Evolutionary conservation across 2,329 filamentous ascomycete species (phyloP).

Genomic region (Pseudocercospora cruenta): DNA sequence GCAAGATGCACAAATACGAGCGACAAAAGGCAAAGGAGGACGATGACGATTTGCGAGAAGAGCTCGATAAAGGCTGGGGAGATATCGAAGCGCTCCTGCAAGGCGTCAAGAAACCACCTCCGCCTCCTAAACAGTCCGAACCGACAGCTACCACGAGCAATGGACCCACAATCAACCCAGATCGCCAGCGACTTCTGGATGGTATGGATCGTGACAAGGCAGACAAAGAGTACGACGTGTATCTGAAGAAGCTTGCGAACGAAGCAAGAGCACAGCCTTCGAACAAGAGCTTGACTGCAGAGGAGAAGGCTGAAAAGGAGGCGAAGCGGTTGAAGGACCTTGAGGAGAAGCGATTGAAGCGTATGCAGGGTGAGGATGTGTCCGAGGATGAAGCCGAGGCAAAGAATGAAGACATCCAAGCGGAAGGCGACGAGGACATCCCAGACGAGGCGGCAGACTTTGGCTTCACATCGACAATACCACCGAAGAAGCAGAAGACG

Average conservation of each 20-base stretch:
- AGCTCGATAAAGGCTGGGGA: conserved; percentile 81
- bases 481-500: conserved; percentile 28
- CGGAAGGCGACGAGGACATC: conserved; percentile 45
- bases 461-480: conserved; percentile 61
- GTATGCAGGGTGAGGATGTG: conserved; percentile 85
- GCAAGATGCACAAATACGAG: conserved; percentile 92
- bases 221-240: conserved; percentile 85
- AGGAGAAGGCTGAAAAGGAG: conserved; percentile 79
- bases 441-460: conserved; percentile 64
- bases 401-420: conserved; percentile 28
- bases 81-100: conserved; percentile 74
- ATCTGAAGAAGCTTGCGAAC: conserved; percentile 78
- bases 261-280: conserved; percentile 85
- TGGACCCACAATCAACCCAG: conserved; percentile 59
- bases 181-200: conserved; percentile 63
- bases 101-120: conserved; percentile 55
- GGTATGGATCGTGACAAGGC: conserved; percentile 67
- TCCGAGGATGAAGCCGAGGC: conserved; percentile 60
- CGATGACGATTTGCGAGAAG: conserved; percentile 82
- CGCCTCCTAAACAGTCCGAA: conserved; percentile 27
- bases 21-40: conserved; percentile 90
- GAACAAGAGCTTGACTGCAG: conserved; percentile 86
- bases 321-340: conserved; percentile 75
- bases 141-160: conserved; percentile 38
- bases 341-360: conserved; percentile 77